Percentiles rank a stretch among this genome's conserved stretches.
Conservation (phyloP, 2,329 filamentous ascomycete genomes). For the Talaromyces sp. region DNA sequence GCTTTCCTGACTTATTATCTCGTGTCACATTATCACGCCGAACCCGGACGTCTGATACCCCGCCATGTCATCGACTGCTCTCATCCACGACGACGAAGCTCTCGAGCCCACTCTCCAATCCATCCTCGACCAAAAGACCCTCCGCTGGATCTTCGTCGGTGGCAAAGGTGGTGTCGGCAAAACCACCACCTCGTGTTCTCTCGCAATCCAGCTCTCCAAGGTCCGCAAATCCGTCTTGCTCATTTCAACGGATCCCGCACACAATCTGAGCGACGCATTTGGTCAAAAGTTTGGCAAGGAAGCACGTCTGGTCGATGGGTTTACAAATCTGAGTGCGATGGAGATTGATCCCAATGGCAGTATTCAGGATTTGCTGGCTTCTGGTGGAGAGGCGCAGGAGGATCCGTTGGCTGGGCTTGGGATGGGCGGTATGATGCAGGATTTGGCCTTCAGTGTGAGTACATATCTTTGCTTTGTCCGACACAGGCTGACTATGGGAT, state of each 20-base stretch:
- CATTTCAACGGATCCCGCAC: conserved; percentile 96
- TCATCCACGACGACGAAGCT: conserved; percentile 60
- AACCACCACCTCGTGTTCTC: conserved; percentile 97
- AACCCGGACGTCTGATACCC: neutral
- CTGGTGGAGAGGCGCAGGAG: conserved; percentile 65
- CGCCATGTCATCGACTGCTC: conserved; percentile 43
- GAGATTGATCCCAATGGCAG: conserved; percentile 98
- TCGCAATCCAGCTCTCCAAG: conserved; percentile 95
- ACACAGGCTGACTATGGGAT: neutral
- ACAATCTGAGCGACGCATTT: conserved; percentile 97
- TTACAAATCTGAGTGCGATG: conserved; percentile 94
- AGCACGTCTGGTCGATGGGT: conserved; percentile 86
- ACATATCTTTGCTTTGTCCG: neutral
- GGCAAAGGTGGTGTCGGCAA: conserved; percentile 98
- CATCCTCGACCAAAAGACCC: conserved; percentile 89
- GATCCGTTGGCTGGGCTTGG: conserved; percentile 69
- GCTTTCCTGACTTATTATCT: too few species aligned
- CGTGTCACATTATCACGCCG: too few species aligned
- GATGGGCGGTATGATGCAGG: conserved; percentile 97
- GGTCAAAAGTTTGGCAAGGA: conserved; percentile 99
- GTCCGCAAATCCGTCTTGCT: conserved; percentile 93
- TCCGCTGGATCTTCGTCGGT: conserved; percentile 98
- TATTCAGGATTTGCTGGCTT: conserved; percentile 83
- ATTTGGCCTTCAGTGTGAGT: conserved; percentile 84
- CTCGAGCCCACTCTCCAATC: conserved; percentile 92